Evolutionary conservation across 345 rosid genomes (phyloP), one percentile per base, ranked within the genome.

Genomic region (Eucalyptus shirleyi): DNA sequence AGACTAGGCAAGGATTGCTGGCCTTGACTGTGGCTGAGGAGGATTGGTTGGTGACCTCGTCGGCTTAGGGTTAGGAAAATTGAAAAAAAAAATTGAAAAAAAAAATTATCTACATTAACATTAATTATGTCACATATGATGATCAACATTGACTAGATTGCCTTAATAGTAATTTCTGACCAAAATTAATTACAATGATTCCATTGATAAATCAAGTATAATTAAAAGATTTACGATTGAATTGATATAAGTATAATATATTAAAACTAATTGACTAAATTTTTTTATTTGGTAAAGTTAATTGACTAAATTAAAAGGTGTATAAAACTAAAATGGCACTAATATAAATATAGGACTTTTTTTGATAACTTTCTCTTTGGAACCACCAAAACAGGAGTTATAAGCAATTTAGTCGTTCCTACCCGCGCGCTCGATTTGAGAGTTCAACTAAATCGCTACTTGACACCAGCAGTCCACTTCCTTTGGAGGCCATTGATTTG

Each of bases 161-260:
- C 0, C 30, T 1, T 24, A 24, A 1, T 5, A 56, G 6, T 21
- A 21, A 56, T 56, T 23, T 23, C 3, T 3, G 0, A 1, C 0
- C 10, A 53, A 53, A 53, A 53, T 53, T 53, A 53, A 2, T 0
- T 19, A 53, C 10, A 23, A 56, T 24, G 6, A 56, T 1, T 21
- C 2, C 0, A 56, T 56, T 23, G 3, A 21, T 21, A 23, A 23
- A 56, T 56, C 3, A 0, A 53, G 10, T 10, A 23, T 1, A 56
- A 56, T 56, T 21, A 1, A 23, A 55, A 55, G 1, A 55, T 55
- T 55, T 55, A 55, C 1, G 1, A 55, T 21, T 21, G 12, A 23
- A 55, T 55, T 21, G 2, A 1, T 0, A 21, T 1, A 51, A 18
- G 0, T 18, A 3, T 53, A 53, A 53, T 19, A 53, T 53, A 19